Evolutionary conservation across 495 filamentous ascomycete genomes (phyloP).

Genomic region (Daldinia grandis): DNA sequence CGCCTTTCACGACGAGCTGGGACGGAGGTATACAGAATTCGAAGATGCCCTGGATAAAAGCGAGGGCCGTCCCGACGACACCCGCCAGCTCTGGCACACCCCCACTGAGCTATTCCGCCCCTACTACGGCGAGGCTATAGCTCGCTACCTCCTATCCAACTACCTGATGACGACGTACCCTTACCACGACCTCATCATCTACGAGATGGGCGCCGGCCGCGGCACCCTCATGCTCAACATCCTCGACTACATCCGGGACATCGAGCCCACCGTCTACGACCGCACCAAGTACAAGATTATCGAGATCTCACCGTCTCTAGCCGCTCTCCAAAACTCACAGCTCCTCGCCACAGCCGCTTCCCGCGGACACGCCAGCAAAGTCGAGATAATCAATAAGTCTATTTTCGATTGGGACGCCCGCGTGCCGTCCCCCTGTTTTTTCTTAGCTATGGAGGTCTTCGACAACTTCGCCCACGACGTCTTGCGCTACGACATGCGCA

Average conservation of each 20-base stretch:
- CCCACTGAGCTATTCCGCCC: slow-evolving; percentile 96
- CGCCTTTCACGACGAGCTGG: slow-evolving; percentile 78
- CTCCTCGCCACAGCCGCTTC: slow-evolving; percentile 68
- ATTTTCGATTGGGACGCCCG: slow-evolving; percentile 93
- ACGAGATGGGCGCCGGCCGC: slow-evolving; percentile 98
- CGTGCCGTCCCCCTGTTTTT: slow-evolving; percentile 92
- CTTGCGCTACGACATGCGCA: slow-evolving; percentile 82
- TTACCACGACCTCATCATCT: slow-evolving; percentile 96
- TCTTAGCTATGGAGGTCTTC: slow-evolving; percentile 97
- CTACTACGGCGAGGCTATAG: slow-evolving; percentile 96
- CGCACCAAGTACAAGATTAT: slow-evolving; percentile 95
- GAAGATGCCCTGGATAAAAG: slow-evolving; percentile 84
- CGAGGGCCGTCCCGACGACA: slow-evolving; percentile 65
- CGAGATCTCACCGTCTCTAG: slow-evolving; percentile 86
- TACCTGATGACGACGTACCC: slow-evolving; percentile 94
- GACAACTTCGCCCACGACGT: slow-evolving; percentile 98
- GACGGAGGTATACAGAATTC: slow-evolving; percentile 83
- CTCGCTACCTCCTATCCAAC: slow-evolving; percentile 91
- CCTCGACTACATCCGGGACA: slow-evolving; percentile 91
- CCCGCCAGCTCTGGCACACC: slow-evolving; percentile 97
- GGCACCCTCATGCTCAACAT: slow-evolving; percentile 98
- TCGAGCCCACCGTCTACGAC: slow-evolving; percentile 89
- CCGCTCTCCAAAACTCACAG: slow-evolving; percentile 76
- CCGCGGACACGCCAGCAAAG: slow-evolving; percentile 79
- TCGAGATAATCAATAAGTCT: slow-evolving; percentile 92